phyloP scores from a whole-genome alignment of 2,329 filamentous ascomycete species.

The Malbranchea zuffiana region DNA sequence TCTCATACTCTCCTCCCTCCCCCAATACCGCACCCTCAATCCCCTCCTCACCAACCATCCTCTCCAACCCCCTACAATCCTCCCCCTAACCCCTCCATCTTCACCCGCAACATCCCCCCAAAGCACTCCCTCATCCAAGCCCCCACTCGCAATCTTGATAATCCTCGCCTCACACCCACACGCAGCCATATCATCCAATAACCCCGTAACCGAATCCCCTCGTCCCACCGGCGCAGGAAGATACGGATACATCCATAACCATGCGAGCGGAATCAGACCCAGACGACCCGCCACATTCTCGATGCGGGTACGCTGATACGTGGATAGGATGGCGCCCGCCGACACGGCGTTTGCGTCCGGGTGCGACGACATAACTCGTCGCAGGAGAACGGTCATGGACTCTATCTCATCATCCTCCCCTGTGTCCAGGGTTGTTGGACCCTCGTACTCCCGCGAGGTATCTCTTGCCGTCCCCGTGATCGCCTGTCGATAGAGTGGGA shows the following conservation, averaged over 20 bases:
- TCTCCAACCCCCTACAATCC: conserved; percentile 40
- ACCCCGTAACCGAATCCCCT: conserved; percentile 25
- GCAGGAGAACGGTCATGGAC: conserved; percentile 66
- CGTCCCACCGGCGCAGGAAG: conserved; percentile 44
- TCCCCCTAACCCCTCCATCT: conserved; percentile 37
- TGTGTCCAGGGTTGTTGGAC: conserved; percentile 9
- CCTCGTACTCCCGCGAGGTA: conserved; percentile 58
- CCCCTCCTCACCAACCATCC: conserved; percentile 50
- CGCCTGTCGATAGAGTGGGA: conserved; percentile 72
- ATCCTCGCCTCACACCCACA: conserved; percentile 77
- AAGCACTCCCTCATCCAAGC: conserved; percentile 66
- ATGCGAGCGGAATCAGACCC: conserved; percentile 72
- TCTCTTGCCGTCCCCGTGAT: conserved; percentile 64
- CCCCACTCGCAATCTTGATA: conserved; percentile 88
- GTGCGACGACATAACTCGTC: conserved; percentile 53
- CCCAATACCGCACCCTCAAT: conserved; percentile 64
- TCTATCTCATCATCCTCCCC: conserved; percentile 66
- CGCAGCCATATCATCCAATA: conserved; percentile 71
- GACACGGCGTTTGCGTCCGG: conserved; percentile 77
- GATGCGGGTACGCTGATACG: conserved; percentile 91
- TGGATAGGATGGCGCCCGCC: conserved; percentile 84
- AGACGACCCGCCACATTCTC: conserved; percentile 81
- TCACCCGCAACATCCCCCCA: conserved; percentile 62
- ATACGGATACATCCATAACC: conserved; percentile 80
- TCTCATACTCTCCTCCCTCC: conserved; percentile 95